A percentile compares a stretch with the other conserved stretches of the same genome.
phyloP scores from a whole-genome alignment of 2,329 filamentous ascomycete species.

The Colletotrichum tanaceti region DNA sequence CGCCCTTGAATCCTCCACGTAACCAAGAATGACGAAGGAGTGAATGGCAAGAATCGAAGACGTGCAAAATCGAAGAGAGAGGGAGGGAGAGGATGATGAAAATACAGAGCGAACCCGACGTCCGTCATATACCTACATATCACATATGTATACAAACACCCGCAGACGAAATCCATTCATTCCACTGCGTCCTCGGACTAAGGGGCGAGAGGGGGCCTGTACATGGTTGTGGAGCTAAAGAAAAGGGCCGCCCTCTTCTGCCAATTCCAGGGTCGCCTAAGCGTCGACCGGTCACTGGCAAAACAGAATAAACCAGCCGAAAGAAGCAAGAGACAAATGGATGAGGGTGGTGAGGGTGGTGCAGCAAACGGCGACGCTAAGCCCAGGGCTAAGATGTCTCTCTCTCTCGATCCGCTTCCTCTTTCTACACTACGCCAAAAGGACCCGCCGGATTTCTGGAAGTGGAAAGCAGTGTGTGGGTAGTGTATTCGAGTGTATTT shows the following conservation, averaged over 20 bases:
- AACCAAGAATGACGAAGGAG: neutral
- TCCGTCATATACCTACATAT: neutral
- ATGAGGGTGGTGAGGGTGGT: neutral
- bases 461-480: slow-evolving; percentile 26
- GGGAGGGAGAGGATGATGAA: neutral
- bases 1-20: neutral
- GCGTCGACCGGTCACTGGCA: slow-evolving; percentile 8
- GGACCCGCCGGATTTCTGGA: slow-evolving; percentile 30
- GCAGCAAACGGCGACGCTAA: slow-evolving; percentile 28
- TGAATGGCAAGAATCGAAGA: slow-evolving; percentile 9
- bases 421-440: slow-evolving; percentile 11
- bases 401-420: neutral
- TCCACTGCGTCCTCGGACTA: neutral
- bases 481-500: neutral
- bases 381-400: slow-evolving; percentile 28
- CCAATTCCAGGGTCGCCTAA: neutral
- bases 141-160: neutral
- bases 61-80: neutral
- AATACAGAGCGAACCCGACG: neutral
- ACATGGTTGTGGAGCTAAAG: neutral
- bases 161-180: neutral
- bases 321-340: slow-evolving; percentile 15
- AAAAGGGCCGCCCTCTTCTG: neutral
- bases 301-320: slow-evolving; percentile 26
- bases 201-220: neutral